Base-by-base conservation (phyloP, 495 filamentous ascomycete genomes). In the Evernia prunastri region DNA sequence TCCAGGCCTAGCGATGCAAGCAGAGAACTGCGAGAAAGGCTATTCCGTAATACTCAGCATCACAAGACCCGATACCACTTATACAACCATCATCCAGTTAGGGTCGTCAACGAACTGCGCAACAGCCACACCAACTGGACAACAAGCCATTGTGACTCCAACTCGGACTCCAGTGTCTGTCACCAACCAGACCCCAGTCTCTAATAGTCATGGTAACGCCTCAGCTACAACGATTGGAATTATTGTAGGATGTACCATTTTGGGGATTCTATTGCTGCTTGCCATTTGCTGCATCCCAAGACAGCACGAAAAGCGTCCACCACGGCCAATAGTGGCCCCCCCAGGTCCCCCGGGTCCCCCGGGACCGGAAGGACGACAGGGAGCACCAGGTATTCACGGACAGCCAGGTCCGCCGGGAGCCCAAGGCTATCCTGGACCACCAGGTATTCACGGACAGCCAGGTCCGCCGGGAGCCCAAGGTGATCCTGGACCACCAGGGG, bases 151-250 rank as follows among this genome's bases (percentile, higher is more conserved):
- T 43, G 40, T 43, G 40, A 18, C 56, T 58, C 31, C 56, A 58
- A 58, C 56, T 37, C 9, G 15, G 56, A 58, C 56, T 58, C 33
- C 56, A 58, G 17, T n/a, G 18, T 37, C 56, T 58, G 56, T 58
- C 31, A 58, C 33, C 18, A 58, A 58, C 6, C 56, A 37, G 56
- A 58, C 56, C 31, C 56, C 56, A 13, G 56, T 58, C 56, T 10
- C 13, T n/a, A 37, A 58, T 37, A 25, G 23, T 37, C 31, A 58
- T 58, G 56, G 58, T 29, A 47, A 60, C 39, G 27, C 37, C 58
- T 60, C 58, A 35, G 37, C 58, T 60, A 47, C 58, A 60, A 60
- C 58, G 58, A 60, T 47, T 60, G 58, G 58, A 42, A 13, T 60
- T 60, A 60, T 60, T 47, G 37, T 60, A 17, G 58, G 58, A 31